Evolutionary conservation across 139 green algal species (phyloP).

Genomic region (Dunaliella primolecta): DNA sequence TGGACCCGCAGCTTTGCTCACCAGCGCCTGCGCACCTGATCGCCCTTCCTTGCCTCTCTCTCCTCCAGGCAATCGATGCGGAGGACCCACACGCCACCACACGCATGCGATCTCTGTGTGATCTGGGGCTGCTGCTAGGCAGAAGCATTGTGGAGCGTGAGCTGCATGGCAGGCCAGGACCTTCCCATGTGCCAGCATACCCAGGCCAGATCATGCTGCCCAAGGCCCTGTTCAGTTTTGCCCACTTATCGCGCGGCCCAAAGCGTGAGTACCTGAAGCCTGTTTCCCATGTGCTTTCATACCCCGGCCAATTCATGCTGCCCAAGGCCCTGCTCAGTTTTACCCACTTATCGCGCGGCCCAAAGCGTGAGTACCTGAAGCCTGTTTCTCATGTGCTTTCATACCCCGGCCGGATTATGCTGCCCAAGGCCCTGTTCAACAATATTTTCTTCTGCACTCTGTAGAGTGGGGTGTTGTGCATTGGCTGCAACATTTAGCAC

Average conservation of each 20-base stretch:
- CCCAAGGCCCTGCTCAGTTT: not conserved
- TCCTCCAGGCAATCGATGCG: not conserved
- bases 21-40: too few relatives aligned
- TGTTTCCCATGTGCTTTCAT: not conserved
- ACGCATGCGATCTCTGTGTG: conserved; percentile 10
- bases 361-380: not conserved
- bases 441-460: not conserved
- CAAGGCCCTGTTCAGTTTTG: conserved; percentile 14
- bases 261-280: not conserved
- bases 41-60: not conserved
- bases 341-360: not conserved
- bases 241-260: not conserved
- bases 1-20: too few relatives aligned
- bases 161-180: not conserved
- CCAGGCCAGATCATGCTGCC: conserved; percentile 15
- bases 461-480: not conserved
- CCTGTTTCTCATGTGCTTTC: not conserved
- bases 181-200: not conserved
- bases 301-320: not conserved
- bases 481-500: not conserved
- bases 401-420: not conserved
- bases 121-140: conserved; percentile 2
- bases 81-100: not conserved
- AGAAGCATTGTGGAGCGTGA: conserved; percentile 19
- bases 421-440: not conserved